These are phyloP conservation scores for Alternaria longipes DNA, from an alignment of 2,329 filamentous ascomycete species.

Conservation along the genomic window DNA sequence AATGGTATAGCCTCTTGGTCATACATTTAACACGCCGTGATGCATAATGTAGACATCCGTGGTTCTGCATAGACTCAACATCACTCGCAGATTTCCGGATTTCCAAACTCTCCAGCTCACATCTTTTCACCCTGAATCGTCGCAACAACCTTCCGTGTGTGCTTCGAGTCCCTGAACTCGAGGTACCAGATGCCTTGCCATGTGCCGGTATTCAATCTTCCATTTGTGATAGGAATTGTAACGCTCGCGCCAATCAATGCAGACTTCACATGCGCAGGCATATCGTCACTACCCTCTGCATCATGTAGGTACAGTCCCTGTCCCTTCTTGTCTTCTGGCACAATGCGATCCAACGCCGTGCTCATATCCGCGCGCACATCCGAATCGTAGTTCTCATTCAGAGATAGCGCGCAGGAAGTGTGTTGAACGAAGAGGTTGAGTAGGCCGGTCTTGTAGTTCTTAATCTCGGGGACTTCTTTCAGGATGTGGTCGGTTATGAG, in stretches of 20 bases:
- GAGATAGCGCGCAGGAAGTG: constrained; percentile 85
- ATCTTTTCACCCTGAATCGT: constrained; percentile 89
- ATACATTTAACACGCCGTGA: not conserved
- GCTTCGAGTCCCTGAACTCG: constrained; percentile 81
- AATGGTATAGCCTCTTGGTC: not conserved
- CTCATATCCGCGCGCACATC: constrained; percentile 95
- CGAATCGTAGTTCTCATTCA: constrained; percentile 91
- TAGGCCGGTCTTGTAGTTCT: constrained; percentile 75
- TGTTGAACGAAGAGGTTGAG: constrained; percentile 95
- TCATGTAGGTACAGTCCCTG: constrained; percentile 78
- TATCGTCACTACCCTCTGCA: constrained; percentile 89
- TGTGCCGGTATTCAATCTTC: constrained; percentile 73
- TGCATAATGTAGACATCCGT: not conserved
- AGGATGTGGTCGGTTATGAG: constrained; percentile 83
- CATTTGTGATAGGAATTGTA: constrained; percentile 89
- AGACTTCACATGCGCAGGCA: constrained; percentile 96
- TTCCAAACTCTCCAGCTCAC: constrained; percentile 32
- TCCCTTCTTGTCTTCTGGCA: constrained; percentile 73
- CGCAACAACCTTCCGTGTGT: constrained; percentile 83
- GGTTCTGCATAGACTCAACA: not conserved
- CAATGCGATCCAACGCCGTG: constrained; percentile 90
- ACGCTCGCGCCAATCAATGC: constrained; percentile 88
- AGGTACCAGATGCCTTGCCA: constrained; percentile 97
- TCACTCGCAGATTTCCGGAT: not conserved
- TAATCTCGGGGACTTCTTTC: constrained; percentile 78